Conservation (phyloP, 164 flowering plant genomes). For the Piper betle region DNA sequence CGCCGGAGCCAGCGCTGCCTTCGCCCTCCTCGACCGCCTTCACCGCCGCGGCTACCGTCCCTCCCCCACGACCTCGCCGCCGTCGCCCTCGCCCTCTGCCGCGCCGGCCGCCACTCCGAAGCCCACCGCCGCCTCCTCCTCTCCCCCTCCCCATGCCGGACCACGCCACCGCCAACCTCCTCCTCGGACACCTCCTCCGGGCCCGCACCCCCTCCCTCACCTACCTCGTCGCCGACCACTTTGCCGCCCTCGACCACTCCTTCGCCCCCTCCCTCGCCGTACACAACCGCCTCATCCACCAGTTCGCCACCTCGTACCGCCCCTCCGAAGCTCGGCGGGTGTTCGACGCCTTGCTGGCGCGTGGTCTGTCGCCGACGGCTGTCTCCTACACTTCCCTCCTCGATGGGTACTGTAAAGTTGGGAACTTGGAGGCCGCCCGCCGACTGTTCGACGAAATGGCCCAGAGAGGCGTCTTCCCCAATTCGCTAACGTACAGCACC, state of each 20-base stretch:
- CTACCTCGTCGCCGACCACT: conserved; percentile 19
- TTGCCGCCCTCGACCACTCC: conserved; percentile 33
- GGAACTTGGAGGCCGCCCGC: conserved; percentile 36
- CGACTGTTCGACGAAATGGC: conserved; percentile 77
- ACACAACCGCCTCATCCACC: conserved; percentile 70
- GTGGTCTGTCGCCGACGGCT: conserved; percentile 49
- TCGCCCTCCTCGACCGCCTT: conserved; percentile 46
- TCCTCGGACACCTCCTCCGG: conserved; percentile 62
- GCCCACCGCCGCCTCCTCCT: conserved; percentile 55
- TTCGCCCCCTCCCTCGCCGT: conserved; percentile 66
- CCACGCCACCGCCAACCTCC: conserved; percentile 71
- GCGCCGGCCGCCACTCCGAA: conserved; percentile 46
- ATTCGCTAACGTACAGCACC: conserved; percentile 70
- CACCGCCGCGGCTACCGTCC: conserved; percentile 50
- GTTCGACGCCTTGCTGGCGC: conserved; percentile 39
- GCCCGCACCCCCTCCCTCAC: conserved; percentile 32
- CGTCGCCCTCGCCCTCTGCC: conserved; percentile 69
- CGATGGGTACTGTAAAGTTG: conserved; percentile 43
- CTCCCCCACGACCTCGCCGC: conserved; percentile 52
- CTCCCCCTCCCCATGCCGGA: conserved; percentile 39
- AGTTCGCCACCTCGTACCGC: conserved; percentile 25
- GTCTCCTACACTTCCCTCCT: conserved; percentile 70
- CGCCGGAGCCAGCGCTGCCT: conserved; percentile 61
- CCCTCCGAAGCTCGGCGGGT: conserved; percentile 37
- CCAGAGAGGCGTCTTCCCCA: conserved; percentile 34